Conservation (phyloP, 2,329 filamentous ascomycete species). For the Penicillium sp. region DNA sequence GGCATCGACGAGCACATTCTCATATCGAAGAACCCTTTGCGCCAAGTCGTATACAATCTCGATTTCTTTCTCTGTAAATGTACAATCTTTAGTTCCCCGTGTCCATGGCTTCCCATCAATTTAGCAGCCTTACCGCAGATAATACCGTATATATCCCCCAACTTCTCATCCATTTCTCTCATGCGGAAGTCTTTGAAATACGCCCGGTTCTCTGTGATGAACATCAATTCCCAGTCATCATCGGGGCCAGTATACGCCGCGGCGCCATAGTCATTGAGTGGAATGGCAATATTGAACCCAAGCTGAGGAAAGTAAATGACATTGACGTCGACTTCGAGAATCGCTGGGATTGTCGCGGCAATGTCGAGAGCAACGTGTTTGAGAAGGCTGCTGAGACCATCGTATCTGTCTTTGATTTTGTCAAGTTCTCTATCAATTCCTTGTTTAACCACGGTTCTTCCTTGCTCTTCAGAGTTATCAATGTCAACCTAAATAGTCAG, state of each 20-base stretch:
- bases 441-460: constrained; percentile 67
- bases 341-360: constrained; percentile 59
- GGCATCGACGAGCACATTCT: constrained; percentile 62
- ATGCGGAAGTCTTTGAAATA: constrained; percentile 88
- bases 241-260: constrained; percentile 63
- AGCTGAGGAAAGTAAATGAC: constrained; percentile 90
- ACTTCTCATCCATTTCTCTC: constrained; percentile 72
- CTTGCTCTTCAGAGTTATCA: constrained; percentile 66
- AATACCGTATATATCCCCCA: constrained; percentile 79
- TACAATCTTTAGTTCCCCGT: not conserved
- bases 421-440: constrained; percentile 76
- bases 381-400: constrained; percentile 72
- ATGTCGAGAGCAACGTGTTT: constrained; percentile 65
- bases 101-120: not conserved
- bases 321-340: constrained; percentile 56
- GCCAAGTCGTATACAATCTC: constrained; percentile 79
- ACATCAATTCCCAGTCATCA: constrained; percentile 73
- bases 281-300: constrained; percentile 79
- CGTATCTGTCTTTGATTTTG: constrained; percentile 70
- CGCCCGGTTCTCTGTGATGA: constrained; percentile 65
- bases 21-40: constrained; percentile 65
- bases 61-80: constrained; percentile 70
- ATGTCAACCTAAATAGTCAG: constrained; percentile 64
- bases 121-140: constrained; percentile 66
- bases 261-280: constrained; percentile 58